Evolutionary conservation across 2,329 filamentous ascomycete species (phyloP).

Genomic region (Aspergillus latus): DNA sequence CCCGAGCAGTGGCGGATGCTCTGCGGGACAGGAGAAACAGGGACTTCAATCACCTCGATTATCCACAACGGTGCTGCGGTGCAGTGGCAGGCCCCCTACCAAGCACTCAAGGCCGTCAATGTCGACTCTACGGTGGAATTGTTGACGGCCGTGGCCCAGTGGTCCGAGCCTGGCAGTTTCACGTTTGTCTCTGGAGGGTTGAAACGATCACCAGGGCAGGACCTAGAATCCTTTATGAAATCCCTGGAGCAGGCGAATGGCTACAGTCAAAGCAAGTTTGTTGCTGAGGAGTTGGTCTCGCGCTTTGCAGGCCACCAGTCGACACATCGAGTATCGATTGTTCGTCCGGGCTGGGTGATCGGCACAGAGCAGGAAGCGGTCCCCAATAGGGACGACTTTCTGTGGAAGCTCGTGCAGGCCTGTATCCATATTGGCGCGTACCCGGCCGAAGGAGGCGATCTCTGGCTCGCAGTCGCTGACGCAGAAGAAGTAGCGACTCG

Average conservation of each 20-base stretch:
- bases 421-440: not conserved
- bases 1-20: conserved; percentile 1
- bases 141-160: not conserved
- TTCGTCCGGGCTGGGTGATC: not conserved
- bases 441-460: not conserved
- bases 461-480: not conserved
- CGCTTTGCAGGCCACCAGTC: not conserved
- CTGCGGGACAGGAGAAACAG: not conserved
- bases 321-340: not conserved
- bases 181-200: not conserved
- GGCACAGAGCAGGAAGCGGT: not conserved
- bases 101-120: conserved; percentile 8
- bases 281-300: not conserved
- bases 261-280: conserved; percentile 3
- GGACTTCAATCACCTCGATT: conserved; percentile 5
- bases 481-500: not conserved
- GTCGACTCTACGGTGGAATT: conserved; percentile 11
- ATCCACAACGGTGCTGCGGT: conserved; percentile 18
- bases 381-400: not conserved
- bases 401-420: not conserved
- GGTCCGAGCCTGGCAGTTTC: not conserved
- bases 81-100: conserved; percentile 13
- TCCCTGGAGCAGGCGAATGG: not conserved
- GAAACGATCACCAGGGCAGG: not conserved
- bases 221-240: not conserved